Conservation (phyloP, 805 yeast genomes). For the Kodamaea neixiangensis region DNA sequence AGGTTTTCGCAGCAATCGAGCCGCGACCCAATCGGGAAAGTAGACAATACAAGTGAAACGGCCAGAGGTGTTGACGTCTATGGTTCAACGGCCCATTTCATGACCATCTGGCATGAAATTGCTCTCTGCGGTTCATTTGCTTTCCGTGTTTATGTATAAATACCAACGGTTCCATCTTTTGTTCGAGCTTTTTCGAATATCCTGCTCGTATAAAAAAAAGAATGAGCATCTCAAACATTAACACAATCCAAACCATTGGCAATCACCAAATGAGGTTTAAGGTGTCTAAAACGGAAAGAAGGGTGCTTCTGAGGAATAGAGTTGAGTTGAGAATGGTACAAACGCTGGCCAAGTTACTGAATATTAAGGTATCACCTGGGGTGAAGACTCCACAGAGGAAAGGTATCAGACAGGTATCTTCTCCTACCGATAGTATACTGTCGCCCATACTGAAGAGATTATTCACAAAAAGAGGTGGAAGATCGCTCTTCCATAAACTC, state of each 20-base stretch:
- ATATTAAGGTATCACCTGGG: not conserved
- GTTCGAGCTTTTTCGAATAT: no score
- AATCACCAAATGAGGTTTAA: not conserved
- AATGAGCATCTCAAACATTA: not conserved
- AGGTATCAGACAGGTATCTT: not conserved
- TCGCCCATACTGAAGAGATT: not conserved
- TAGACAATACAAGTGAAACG: not conserved
- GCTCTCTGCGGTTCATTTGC: not conserved
- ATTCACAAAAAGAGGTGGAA: not conserved
- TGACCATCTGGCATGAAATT: not conserved
- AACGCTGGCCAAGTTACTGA: not conserved
- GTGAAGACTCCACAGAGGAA: not conserved
- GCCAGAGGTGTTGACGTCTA: not conserved
- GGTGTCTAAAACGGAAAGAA: not conserved
- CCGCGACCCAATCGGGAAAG: not conserved
- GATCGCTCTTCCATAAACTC: not conserved
- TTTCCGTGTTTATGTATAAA: not conserved
- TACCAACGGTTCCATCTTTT: not conserved
- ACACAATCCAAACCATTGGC: not conserved
- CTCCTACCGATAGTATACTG: not conserved
- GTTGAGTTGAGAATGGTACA: not conserved
- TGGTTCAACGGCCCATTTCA: not conserved
- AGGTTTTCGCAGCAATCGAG: not conserved
- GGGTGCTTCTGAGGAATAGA: not conserved
- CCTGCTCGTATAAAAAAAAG: no score